These are phyloP conservation scores for Crithidia brevicula DNA, from an alignment of 208 protist genomes.

Conservation along the genomic window DNA sequence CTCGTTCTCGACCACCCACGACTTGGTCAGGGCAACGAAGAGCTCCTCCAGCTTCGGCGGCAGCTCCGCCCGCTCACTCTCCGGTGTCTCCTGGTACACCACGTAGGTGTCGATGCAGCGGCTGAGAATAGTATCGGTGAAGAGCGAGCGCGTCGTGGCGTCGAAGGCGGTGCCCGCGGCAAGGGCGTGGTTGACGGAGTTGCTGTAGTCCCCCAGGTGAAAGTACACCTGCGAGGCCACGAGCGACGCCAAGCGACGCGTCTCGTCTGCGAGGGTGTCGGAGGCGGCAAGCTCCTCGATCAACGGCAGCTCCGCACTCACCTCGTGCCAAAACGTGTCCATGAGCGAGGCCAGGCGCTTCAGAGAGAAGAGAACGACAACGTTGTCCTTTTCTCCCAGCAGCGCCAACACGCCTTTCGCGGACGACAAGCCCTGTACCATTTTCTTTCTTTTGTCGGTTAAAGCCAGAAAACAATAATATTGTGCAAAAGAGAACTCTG, in stretches of 20 bases:
- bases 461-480: constrained; percentile 8
- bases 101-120: constrained; percentile 97
- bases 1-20: constrained; percentile 80
- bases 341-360: constrained; percentile 73
- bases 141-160: constrained; percentile 76
- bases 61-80: constrained; percentile 42
- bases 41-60: constrained; percentile 86
- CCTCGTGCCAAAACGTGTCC: constrained; percentile 92
- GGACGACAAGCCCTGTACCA: constrained; percentile 69
- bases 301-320: constrained; percentile 70
- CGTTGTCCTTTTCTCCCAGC: constrained; percentile 68
- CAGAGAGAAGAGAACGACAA: constrained; percentile 80
- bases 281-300: constrained; percentile 89
- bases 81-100: constrained; percentile 54
- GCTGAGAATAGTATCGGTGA: constrained; percentile 91
- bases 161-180: constrained; percentile 95
- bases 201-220: constrained; percentile 96
- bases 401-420: constrained; percentile 87
- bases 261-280: constrained; percentile 52
- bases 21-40: constrained; percentile 76
- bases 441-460: constrained; percentile 14
- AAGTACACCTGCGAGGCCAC: constrained; percentile 98
- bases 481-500: constrained; percentile 4
- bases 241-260: constrained; percentile 87
- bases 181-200: constrained; percentile 96